Percentiles rank a stretch among this genome's conserved stretches.
Evolutionary conservation across 2,329 filamentous ascomycete species (phyloP).

Genomic region (Verticillium longisporum): DNA sequence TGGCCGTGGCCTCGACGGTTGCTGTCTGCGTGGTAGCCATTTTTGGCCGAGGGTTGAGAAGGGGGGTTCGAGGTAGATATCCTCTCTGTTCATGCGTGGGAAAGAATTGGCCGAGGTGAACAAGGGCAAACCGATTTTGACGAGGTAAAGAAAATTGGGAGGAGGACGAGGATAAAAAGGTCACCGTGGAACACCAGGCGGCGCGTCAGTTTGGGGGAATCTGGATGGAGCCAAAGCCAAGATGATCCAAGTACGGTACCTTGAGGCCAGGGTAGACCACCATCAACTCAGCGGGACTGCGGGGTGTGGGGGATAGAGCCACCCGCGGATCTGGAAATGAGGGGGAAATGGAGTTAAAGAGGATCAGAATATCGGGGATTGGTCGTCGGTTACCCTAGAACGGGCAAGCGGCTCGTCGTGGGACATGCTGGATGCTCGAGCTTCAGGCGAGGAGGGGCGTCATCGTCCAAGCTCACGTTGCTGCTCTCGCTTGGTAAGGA

Average conservation of each 20-base stretch:
- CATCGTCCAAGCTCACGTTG: no score
- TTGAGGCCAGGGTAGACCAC: not conserved
- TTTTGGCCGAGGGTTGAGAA: not conserved
- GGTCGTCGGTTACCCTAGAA: not conserved
- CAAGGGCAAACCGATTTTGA: conserved; percentile 1
- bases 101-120: conserved; percentile 5
- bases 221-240: not conserved
- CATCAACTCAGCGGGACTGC: conserved; percentile 4
- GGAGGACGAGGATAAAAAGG: conserved; percentile 4
- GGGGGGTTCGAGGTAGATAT: not conserved
- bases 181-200: not conserved
- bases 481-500: no score
- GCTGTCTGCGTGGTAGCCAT: conserved; percentile 12
- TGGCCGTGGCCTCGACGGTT: conserved; percentile 17
- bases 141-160: conserved; percentile 5
- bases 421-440: not conserved
- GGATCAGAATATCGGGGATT: no score
- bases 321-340: conserved; percentile 3
- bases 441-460: no score
- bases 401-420: not conserved
- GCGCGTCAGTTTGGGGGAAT: not conserved
- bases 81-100: not conserved
- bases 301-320: conserved; percentile 13
- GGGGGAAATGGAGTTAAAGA: conserved; percentile 1
- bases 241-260: not conserved